A percentile compares a stretch with the other conserved stretches of the same genome.
phyloP scores from a whole-genome alignment of 495 filamentous ascomycete species.

The Tuber calosporum region DNA sequence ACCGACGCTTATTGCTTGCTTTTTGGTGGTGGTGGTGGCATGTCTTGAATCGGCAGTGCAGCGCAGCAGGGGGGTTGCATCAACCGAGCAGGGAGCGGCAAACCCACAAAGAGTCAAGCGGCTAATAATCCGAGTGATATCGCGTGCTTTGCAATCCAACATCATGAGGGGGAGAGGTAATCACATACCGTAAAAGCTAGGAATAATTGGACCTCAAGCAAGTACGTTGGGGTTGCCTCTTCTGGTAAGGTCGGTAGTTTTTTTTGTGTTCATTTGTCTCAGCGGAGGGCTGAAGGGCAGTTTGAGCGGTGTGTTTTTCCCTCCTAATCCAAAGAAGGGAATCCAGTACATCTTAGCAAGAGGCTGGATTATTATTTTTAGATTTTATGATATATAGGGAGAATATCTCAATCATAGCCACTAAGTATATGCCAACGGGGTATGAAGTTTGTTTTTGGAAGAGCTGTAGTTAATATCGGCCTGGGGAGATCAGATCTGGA shows the following conservation, averaged over 20 bases:
- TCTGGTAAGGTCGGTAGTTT: too few relatives aligned
- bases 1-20: background rate
- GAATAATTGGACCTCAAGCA: too few relatives aligned
- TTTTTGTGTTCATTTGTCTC: too few relatives aligned
- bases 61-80: background rate
- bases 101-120: background rate
- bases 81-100: background rate
- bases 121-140: background rate
- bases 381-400: background rate
- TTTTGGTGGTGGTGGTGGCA: background rate
- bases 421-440: background rate
- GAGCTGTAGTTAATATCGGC: background rate
- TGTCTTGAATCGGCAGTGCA: background rate
- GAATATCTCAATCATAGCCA: background rate
- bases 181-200: too few relatives aligned
- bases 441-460: background rate
- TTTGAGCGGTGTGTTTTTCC: too few relatives aligned
- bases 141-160: background rate
- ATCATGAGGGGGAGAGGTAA: too few relatives aligned
- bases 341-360: too few relatives aligned
- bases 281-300: too few relatives aligned
- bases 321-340: too few relatives aligned
- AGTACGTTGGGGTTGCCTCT: too few relatives aligned
- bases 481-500: background rate
- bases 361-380: too few relatives aligned